Evolutionary conservation across 2,329 filamentous ascomycete species (phyloP).

Genomic region (Aspergillus pseudoglaucus): DNA sequence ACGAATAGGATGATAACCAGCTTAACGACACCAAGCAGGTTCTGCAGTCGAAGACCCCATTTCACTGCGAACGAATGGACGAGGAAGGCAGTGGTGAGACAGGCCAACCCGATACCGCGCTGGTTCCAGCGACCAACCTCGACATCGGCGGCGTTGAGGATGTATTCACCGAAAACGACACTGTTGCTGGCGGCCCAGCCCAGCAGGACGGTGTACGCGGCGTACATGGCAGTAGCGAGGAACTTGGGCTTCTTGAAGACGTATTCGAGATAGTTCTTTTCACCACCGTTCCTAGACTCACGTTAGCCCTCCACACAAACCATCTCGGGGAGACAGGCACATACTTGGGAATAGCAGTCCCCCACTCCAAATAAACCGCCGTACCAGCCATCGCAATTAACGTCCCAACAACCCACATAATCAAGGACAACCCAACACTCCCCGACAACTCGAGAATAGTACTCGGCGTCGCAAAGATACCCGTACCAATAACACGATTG

Average conservation of each 20-base stretch:
- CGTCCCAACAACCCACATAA: slow-evolving; percentile 46
- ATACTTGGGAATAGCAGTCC: slow-evolving; percentile 43
- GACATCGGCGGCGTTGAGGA: slow-evolving; percentile 41
- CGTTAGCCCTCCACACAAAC: background rate
- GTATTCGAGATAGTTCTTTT: slow-evolving; percentile 50
- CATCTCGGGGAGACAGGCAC: too few species aligned
- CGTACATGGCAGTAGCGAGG: slow-evolving; percentile 49
- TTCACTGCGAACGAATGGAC: slow-evolving; percentile 44
- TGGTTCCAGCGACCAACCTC: slow-evolving; percentile 45
- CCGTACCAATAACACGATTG: slow-evolving; percentile 45
- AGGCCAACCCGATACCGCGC: slow-evolving; percentile 42
- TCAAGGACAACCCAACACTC: slow-evolving; percentile 42
- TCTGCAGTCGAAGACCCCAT: slow-evolving; percentile 44
- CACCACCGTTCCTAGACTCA: slow-evolving; percentile 42
- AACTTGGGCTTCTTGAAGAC: slow-evolving; percentile 47
- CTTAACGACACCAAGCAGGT: slow-evolving; percentile 45
- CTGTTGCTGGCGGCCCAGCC: slow-evolving; percentile 50
- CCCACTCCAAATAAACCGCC: slow-evolving; percentile 44
- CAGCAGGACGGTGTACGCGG: slow-evolving; percentile 45
- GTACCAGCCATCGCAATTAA: slow-evolving; percentile 43
- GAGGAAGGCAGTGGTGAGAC: slow-evolving; percentile 43
- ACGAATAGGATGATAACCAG: slow-evolving; percentile 45
- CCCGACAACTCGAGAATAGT: slow-evolving; percentile 40
- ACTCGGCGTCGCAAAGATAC: slow-evolving; percentile 46
- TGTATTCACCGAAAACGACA: slow-evolving; percentile 48